Evolutionary conservation across 2,329 filamentous ascomycete species (phyloP).

Genomic region (Colletotrichum costaricense): DNA sequence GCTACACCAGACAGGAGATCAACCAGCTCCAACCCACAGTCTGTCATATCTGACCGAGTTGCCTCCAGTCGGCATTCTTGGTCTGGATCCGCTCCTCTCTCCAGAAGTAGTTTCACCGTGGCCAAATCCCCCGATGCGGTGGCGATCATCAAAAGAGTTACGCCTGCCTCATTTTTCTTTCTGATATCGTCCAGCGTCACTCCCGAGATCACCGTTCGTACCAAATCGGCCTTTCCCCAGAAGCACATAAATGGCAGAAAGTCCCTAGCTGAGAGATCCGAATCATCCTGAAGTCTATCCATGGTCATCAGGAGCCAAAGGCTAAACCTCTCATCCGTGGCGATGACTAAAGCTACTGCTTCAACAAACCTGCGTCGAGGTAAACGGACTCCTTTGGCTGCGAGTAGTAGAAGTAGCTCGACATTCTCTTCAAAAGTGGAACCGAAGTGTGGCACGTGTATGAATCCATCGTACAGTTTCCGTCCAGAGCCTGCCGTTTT

Average conservation of each 20-base stretch:
- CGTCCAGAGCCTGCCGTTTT: background rate
- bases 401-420: background rate
- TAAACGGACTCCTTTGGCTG: background rate
- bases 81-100: background rate
- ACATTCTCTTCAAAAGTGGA: background rate
- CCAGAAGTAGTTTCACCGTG: background rate
- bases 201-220: background rate
- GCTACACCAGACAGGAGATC: background rate
- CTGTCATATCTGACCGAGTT: background rate
- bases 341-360: slow-evolving; percentile 1
- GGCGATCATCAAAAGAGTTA: background rate
- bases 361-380: background rate
- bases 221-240: background rate
- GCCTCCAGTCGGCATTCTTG: background rate
- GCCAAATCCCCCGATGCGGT: background rate
- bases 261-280: background rate
- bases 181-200: background rate
- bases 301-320: background rate
- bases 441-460: no score
- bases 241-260: background rate
- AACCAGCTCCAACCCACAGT: background rate
- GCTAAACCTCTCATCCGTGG: slow-evolving; percentile 2
- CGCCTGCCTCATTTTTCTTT: no score
- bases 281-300: background rate
- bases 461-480: background rate